These are phyloP conservation scores for Beta lomatogona DNA, from an alignment of 179 eudicot species.

Conservation along the genomic window DNA sequence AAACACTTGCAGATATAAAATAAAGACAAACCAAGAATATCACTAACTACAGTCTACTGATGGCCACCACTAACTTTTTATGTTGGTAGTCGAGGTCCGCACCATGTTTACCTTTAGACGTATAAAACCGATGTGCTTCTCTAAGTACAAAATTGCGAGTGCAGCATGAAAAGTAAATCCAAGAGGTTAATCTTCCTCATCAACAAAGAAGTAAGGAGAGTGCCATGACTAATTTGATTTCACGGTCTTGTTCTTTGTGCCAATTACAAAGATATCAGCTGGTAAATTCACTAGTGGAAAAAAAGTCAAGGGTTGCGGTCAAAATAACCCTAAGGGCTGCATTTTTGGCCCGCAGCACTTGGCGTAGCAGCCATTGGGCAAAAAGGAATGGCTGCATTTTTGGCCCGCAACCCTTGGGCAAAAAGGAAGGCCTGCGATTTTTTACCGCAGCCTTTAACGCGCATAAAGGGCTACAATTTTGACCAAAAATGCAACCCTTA, in stretches of 20 bases:
- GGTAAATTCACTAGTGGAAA: conserved; percentile 55
- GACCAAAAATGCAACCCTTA: too few species aligned
- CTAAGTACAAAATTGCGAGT: conserved; percentile 50
- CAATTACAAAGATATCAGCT: conserved; percentile 51
- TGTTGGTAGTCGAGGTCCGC: not conserved
- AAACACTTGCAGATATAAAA: too few species aligned
- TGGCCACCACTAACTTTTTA: not conserved
- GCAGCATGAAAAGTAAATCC: conserved; percentile 58
- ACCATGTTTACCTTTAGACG: not conserved
- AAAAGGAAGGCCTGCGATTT: too few species aligned
- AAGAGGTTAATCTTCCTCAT: conserved; percentile 49
- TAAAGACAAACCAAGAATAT: too few species aligned
- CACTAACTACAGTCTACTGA: not conserved
- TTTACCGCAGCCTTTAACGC: too few species aligned
- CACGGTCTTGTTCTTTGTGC: conserved; percentile 43
- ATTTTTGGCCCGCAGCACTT: too few species aligned
- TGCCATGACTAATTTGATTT: conserved; percentile 43
- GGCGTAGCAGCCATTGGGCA: too few species aligned
- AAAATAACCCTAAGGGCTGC: too few species aligned
- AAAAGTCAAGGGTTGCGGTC: too few species aligned
- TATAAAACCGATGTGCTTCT: conserved; percentile 26
- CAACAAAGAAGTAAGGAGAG: conserved; percentile 56
- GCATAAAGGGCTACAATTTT: too few species aligned
- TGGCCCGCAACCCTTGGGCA: too few species aligned
- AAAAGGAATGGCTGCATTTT: too few species aligned